These are phyloP conservation scores for Phytophthora vignae DNA, from an alignment of 352 stramenopile genomes.

Conservation along the genomic window DNA sequence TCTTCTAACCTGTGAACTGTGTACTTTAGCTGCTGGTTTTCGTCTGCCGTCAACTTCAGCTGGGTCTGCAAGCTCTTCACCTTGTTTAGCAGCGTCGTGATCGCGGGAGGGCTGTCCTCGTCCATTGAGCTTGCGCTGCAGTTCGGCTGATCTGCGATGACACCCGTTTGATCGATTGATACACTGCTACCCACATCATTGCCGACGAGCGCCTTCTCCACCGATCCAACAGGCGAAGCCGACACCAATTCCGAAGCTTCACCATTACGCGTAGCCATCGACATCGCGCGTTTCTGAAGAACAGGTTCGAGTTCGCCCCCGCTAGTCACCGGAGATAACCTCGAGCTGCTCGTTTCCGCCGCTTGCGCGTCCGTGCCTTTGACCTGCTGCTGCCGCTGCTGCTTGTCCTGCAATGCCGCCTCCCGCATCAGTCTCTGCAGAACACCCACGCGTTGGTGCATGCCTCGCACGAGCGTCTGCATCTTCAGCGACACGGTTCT, in stretches of 20 bases:
- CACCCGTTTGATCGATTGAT: conserved; percentile 9
- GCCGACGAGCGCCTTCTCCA: conserved; percentile 1
- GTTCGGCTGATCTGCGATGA: conserved; percentile 8
- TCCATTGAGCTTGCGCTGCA: not conserved
- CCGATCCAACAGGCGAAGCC: not conserved
- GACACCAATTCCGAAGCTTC: conserved; percentile 3
- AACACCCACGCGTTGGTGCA: conserved; percentile 29
- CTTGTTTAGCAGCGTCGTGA: conserved; percentile 18
- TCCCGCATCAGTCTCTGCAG: conserved; percentile 33
- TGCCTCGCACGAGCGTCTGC: conserved; percentile 30
- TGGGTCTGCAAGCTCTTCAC: conserved; percentile 30
- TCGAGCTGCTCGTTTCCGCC: conserved; percentile 1
- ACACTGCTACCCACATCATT: not conserved
- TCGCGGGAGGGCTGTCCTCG: conserved; percentile 1
- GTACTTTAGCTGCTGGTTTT: conserved; percentile 35
- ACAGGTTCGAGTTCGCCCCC: not conserved
- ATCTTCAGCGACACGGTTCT: conserved; percentile 8
- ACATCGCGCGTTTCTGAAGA: conserved; percentile 5
- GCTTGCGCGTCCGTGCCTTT: not conserved
- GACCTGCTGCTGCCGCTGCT: not conserved
- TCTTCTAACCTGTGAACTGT: conserved; percentile 28
- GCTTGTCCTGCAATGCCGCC: conserved; percentile 3
- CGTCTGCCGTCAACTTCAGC: conserved; percentile 25
- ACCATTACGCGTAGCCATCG: not conserved
- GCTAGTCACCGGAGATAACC: not conserved